phyloP scores from a whole-genome alignment of 345 rosid species.

The Leavenworthia alabamica region DNA sequence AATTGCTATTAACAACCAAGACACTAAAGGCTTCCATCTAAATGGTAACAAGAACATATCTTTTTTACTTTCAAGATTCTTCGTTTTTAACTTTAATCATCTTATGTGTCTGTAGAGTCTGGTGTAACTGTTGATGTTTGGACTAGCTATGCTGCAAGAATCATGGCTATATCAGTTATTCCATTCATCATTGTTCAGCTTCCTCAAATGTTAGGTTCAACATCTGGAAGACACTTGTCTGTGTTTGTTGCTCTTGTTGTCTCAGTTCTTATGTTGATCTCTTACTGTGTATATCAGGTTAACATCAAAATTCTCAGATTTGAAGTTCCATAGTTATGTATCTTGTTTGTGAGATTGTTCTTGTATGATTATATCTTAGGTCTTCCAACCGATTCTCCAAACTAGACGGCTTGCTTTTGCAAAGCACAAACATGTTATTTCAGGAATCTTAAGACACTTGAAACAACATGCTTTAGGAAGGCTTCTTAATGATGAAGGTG shows the following conservation, averaged over 20 bases:
- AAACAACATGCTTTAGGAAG: constrained; percentile 59
- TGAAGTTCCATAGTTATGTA: neutral
- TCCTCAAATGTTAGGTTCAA: constrained; percentile 59
- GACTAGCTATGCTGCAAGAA: constrained; percentile 79
- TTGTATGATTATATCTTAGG: constrained; percentile 27
- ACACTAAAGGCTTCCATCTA: constrained; percentile 46
- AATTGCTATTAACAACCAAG: constrained; percentile 46
- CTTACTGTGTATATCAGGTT: constrained; percentile 96
- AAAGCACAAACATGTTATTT: constrained; percentile 65
- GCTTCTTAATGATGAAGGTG: constrained; percentile 55
- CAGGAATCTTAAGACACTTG: constrained; percentile 64
- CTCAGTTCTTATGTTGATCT: constrained; percentile 49
- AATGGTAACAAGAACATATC: constrained; percentile 36
- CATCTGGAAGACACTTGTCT: constrained; percentile 64
- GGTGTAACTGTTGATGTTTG: constrained; percentile 71
- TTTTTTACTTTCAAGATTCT: neutral
- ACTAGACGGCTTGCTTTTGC: constrained; percentile 63
- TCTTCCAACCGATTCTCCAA: constrained; percentile 92
- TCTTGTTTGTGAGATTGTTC: neutral
- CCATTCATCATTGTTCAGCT: constrained; percentile 84
- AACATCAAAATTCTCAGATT: neutral
- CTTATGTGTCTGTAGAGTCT: constrained; percentile 37
- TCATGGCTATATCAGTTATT: constrained; percentile 73
- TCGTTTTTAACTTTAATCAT: neutral
- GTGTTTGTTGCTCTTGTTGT: constrained; percentile 61